phyloP scores from a whole-genome alignment of 495 filamentous ascomycete species.

The Penicillium egyptiacum region DNA sequence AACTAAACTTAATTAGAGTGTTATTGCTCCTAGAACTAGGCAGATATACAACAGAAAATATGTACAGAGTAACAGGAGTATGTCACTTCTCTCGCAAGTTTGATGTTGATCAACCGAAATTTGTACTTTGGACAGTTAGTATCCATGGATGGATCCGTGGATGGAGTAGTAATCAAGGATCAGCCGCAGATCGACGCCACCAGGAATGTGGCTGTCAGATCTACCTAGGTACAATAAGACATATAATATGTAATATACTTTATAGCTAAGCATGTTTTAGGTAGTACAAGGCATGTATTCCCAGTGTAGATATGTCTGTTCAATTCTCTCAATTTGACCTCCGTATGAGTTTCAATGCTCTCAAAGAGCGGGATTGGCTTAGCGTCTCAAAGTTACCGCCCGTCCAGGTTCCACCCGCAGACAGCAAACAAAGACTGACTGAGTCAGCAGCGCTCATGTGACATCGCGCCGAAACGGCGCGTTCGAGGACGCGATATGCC shows the following conservation, averaged over 20 bases:
- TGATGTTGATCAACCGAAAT: not conserved
- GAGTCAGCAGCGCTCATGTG: constrained; percentile 22
- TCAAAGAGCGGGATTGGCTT: not conserved
- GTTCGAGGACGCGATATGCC: constrained; percentile 23
- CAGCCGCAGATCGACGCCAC: constrained; percentile 9
- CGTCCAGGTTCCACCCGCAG: too few species aligned
- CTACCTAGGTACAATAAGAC: not conserved
- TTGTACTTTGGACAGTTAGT: not conserved
- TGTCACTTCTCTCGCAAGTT: not conserved
- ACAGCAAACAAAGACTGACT: not conserved
- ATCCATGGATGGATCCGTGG: not conserved
- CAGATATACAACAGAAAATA: not conserved
- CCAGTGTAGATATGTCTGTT: not conserved
- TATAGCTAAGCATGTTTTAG: not conserved
- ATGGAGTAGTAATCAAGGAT: not conserved
- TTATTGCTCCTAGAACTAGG: constrained; percentile 13
- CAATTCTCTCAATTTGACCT: not conserved
- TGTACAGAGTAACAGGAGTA: not conserved
- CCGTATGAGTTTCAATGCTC: not conserved
- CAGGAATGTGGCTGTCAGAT: constrained; percentile 8
- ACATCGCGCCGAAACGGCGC: constrained; percentile 20
- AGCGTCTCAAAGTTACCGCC: not conserved
- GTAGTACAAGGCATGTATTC: not conserved
- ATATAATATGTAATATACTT: not conserved
- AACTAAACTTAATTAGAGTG: constrained; percentile 15